Base-by-base conservation (phyloP, 768 basidiomycete species). In the Russula compacta region DNA sequence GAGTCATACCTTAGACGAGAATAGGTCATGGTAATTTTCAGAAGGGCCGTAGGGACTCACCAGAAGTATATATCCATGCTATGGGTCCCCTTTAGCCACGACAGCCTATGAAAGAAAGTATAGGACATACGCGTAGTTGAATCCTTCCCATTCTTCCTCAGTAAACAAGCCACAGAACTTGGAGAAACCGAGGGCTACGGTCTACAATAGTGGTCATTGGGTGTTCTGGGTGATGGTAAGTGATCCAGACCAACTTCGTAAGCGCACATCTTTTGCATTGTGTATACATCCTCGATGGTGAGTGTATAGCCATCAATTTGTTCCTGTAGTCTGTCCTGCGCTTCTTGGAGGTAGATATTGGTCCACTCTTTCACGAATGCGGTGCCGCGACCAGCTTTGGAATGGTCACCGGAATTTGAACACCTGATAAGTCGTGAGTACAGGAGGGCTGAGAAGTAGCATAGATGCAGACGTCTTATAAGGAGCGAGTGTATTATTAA, bases 151-250 rank as follows among this genome's bases (percentile, higher is more conserved):
- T 72, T 97, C 94, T 47, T 90, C 84, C 67, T 87, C 80, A 0
- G 91, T 92, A 73, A 98, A 98, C 3, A 97, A 76, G 58, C 85
- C 84, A 65, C 93, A 98, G 74, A 95, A 98, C 64, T 85, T 86
- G 15, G 91, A 93, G 69, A 92, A 95, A 9, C 92, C 93, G 11
- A 95, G 78, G 0, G 92, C 89, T 48, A 95, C 95, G 17, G 95
- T 94, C 88, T 90, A 56, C 29, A 33, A 42, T 33, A 19, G 5
- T 8, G 38, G 39, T 66, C 39, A 47, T 3, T 35, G 9, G 19
- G 19, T n/a, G 1, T 10, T 29, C 7, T 12, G 3, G 35, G 29
- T 46, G 36, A 42, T n/a, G 36, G n/a, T 21, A 29, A 29, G 36
- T 35, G 24, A n/a, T 17, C 3, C 11, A 59, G 12, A 67, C 74